These are phyloP conservation scores for Fusarium succisae DNA, from an alignment of 2,329 filamentous ascomycete genomes.

Conservation along the genomic window DNA sequence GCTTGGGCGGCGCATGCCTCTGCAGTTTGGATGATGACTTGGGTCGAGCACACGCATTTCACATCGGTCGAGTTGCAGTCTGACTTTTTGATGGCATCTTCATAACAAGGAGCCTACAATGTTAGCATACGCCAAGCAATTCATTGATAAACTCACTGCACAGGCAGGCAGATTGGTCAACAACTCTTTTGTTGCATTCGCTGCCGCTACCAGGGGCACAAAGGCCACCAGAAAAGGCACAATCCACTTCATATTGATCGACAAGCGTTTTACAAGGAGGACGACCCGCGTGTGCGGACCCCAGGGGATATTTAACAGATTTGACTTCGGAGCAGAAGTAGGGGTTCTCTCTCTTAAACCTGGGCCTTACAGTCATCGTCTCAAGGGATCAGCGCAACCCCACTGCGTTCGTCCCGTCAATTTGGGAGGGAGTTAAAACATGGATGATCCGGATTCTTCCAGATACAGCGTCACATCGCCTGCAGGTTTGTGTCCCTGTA, in stretches of 20 bases:
- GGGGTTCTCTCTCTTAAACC: not conserved
- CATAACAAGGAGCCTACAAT: constrained; percentile 5
- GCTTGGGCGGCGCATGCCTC: constrained; percentile 13
- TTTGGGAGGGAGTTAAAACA: not conserved
- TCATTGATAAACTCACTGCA: constrained; percentile 18
- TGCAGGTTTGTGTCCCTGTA: not conserved
- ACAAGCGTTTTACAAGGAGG: constrained; percentile 9
- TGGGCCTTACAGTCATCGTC: constrained; percentile 4
- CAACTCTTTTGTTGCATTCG: constrained; percentile 23
- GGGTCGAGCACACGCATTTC: constrained; percentile 35
- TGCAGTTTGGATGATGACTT: constrained; percentile 25
- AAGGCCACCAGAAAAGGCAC: constrained; percentile 32
- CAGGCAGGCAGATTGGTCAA: constrained; percentile 30
- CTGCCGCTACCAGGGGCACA: constrained; percentile 23
- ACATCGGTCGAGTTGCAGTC: constrained; percentile 33
- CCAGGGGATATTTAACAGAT: constrained; percentile 17
- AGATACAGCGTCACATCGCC: constrained; percentile 7
- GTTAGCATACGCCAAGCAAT: not conserved
- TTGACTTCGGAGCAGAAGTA: not conserved
- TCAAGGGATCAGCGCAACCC: not conserved
- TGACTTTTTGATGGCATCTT: not conserved
- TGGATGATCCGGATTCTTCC: constrained; percentile 8
- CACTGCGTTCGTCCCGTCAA: constrained; percentile 4
- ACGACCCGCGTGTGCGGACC: constrained; percentile 3
- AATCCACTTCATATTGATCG: constrained; percentile 39